These are phyloP conservation scores for Helianthus tuberosus DNA, from an alignment of 129 eudicot species.

Conservation along the genomic window DNA sequence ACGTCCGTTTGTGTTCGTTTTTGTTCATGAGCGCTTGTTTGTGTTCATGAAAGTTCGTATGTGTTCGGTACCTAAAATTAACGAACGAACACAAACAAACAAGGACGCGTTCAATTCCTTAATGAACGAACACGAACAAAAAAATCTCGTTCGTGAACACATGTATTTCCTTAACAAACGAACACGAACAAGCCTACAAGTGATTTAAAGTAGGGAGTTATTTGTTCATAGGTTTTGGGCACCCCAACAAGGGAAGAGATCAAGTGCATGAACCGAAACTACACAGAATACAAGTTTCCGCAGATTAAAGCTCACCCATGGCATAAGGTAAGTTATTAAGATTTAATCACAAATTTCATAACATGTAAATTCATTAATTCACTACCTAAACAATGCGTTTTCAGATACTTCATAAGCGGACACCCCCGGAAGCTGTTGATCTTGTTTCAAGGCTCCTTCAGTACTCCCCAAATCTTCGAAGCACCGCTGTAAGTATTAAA, in stretches of 20 bases:
- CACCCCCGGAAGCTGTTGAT: slow-evolving; percentile 89
- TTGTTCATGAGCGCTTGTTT: no score
- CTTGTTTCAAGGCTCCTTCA: slow-evolving; percentile 88
- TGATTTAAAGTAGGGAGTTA: slow-evolving; percentile 4
- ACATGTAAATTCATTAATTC: slow-evolving; percentile 25
- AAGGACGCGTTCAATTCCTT: no score
- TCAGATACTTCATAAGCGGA: slow-evolving; percentile 87
- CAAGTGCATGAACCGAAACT: slow-evolving; percentile 94
- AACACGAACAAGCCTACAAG: no score
- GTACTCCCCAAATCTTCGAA: slow-evolving; percentile 85
- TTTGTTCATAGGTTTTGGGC: slow-evolving; percentile 63
- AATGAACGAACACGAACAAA: no score
- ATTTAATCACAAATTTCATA: slow-evolving; percentile 8
- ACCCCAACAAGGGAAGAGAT: slow-evolving; percentile 91
- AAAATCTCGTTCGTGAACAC: no score
- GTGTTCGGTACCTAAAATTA: no score
- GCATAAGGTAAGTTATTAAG: slow-evolving; percentile 63
- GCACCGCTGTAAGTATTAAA: slow-evolving; percentile 81
- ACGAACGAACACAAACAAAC: no score
- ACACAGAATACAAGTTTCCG: slow-evolving; percentile 86
- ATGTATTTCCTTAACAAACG: no score
- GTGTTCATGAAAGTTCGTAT: no score
- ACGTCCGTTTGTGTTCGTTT: no score
- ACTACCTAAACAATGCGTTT: slow-evolving; percentile 24
- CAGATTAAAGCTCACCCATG: slow-evolving; percentile 95